Base-by-base conservation (phyloP, 139 green algal genomes). In the Deuterostichococcus epilithicus region DNA sequence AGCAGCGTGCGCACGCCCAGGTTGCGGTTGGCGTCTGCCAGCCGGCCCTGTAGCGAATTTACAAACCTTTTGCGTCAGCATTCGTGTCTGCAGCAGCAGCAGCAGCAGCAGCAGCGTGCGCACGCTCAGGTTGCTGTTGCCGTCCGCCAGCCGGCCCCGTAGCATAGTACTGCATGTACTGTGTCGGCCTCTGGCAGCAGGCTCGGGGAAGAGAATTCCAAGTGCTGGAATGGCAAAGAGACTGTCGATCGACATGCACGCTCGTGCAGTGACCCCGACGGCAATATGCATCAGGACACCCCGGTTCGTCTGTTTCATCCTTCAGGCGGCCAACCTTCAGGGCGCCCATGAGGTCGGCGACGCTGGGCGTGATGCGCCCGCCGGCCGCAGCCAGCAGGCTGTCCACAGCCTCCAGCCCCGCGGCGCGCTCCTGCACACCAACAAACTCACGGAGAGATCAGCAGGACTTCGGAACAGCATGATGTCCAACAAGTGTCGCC, bases 21-120 rank as follows among this genome's bases (percentile, higher is more conserved):
- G 84, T 99, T 99, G 78, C 92, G 93, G 87, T 99, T 99, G 67
- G 75, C 90, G 85, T 99, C 96, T 3, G 79, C 67, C 76, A 99
- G 79, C 25, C 95, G 89, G 25, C 60, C 81, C 80, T 86, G 81
- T 68, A 82, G 1, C 18, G 69, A 38, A 47, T 15, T 66, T 23
- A n/a, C n/a, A n/a, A n/a, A n/a, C n/a, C n/a, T n/a, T n/a, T n/a
- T n/a, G n/a, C n/a, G n/a, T n/a, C n/a, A n/a, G n/a, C n/a, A n/a
- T n/a, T n/a, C n/a, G n/a, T n/a, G n/a, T n/a, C n/a, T n/a, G n/a
- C n/a, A n/a, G n/a, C n/a, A n/a, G n/a, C n/a, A n/a, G n/a, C n/a
- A n/a, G n/a, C 42, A 95, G 39, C 66, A 96, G 83, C 22, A 76
- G 67, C 33, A 98, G 78, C 8, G 88, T 86, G 68, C 88, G 81